These are phyloP conservation scores for Agaricus blazei DNA, from an alignment of 768 basidiomycete species.

Conservation along the genomic window DNA sequence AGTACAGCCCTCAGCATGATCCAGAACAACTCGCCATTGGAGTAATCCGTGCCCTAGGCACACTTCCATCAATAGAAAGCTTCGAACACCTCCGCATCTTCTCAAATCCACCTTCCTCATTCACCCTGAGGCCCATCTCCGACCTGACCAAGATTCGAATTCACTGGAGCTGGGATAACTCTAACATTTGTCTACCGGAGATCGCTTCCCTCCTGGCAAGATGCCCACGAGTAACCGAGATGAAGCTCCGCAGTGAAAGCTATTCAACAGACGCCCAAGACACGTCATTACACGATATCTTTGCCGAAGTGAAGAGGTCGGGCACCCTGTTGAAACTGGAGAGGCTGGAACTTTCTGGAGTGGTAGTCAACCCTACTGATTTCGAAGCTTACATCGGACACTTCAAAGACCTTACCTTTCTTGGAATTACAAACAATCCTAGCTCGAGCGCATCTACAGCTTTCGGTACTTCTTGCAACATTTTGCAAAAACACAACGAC, in stretches of 20 bases:
- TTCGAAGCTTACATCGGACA: neutral
- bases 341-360: neutral
- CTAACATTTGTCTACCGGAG: neutral
- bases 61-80: neutral
- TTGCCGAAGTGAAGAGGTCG: neutral
- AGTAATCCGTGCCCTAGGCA: neutral
- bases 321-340: neutral
- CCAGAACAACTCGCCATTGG: conserved; percentile 1
- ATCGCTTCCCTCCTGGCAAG: neutral
- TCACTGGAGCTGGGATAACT: neutral
- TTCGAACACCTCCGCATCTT: neutral
- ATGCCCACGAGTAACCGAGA: neutral
- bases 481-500: neutral
- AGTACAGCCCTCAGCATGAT: neutral
- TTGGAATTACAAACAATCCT: neutral
- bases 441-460: neutral
- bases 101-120: neutral
- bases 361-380: neutral
- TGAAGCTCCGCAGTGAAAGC: neutral
- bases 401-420: neutral
- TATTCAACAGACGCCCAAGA: neutral
- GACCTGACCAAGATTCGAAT: neutral
- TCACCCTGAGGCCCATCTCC: conserved; percentile 1
- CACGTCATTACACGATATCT: neutral
- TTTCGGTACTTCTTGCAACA: neutral